Evolutionary conservation across 1,284 basidiomycete genomes (phyloP).

Genomic region (Moniliella sp.): DNA sequence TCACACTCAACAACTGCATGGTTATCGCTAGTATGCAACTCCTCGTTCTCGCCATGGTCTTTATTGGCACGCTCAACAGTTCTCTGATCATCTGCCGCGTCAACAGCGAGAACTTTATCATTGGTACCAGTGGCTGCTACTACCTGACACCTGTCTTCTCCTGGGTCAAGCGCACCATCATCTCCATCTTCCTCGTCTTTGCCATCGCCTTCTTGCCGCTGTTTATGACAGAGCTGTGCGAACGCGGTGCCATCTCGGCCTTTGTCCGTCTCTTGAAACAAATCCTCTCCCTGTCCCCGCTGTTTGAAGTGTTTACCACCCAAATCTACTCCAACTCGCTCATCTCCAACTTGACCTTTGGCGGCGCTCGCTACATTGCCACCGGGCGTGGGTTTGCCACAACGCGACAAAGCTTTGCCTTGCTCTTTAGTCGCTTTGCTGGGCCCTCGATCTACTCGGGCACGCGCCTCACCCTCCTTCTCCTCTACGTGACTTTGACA

Average conservation of each 20-base stretch:
- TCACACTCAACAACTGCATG: constrained; percentile 97
- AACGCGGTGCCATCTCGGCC: constrained; percentile 30
- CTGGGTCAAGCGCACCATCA: constrained; percentile 34
- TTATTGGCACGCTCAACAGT: constrained; percentile 31
- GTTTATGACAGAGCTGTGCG: constrained; percentile 31
- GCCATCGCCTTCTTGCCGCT: constrained; percentile 34
- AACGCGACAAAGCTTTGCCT: constrained; percentile 27
- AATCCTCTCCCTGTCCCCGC: constrained; percentile 27
- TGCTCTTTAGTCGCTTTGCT: constrained; percentile 32
- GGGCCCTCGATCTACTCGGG: constrained; percentile 33
- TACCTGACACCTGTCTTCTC: constrained; percentile 31
- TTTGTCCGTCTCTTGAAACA: constrained; percentile 30
- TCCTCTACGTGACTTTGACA: constrained; percentile 31
- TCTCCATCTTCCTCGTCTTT: constrained; percentile 33
- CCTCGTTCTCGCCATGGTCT: constrained; percentile 33
- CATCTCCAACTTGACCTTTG: constrained; percentile 32
- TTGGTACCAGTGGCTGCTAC: constrained; percentile 30
- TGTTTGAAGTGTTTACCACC: constrained; percentile 33
- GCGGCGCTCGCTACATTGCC: constrained; percentile 34
- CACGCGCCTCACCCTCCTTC: constrained; percentile 25
- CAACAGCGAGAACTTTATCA: constrained; percentile 27
- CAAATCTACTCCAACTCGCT: constrained; percentile 33
- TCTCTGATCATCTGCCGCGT: constrained; percentile 24
- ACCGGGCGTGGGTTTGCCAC: constrained; percentile 33
- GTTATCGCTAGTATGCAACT: constrained; percentile 32